Percentiles rank a stretch among this genome's conserved stretches.
phyloP scores from a whole-genome alignment of 2,329 filamentous ascomycete genomes.

The Talaromyces sp. region DNA sequence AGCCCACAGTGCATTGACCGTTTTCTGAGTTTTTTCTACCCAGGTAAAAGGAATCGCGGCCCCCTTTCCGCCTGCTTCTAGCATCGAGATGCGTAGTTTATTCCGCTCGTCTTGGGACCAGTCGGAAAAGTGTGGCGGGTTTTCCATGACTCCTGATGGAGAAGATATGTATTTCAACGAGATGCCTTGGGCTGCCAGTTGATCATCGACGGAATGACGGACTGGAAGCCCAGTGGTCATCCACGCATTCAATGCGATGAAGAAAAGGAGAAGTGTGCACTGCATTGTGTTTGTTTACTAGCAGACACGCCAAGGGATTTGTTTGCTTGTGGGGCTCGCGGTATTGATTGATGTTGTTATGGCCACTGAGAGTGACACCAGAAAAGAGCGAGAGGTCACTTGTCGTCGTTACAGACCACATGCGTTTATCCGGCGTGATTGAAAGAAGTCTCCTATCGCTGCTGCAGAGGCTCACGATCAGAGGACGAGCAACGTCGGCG shows the following conservation, averaged over 20 bases:
- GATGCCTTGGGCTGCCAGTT: neutral
- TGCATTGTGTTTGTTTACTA: neutral
- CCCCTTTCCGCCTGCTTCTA: neutral
- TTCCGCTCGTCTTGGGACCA: neutral
- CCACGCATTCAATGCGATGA: conserved; percentile 1
- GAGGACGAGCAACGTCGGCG: neutral
- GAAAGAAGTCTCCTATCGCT: neutral
- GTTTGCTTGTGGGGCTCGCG: neutral
- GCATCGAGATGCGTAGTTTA: neutral
- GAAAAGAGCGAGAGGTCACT: too few relatives aligned
- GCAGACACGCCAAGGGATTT: neutral
- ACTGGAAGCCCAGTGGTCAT: conserved; percentile 1
- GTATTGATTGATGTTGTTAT: too few relatives aligned
- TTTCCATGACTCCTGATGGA: neutral
- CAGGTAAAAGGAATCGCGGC: neutral
- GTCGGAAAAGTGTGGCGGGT: neutral
- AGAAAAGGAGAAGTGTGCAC: neutral
- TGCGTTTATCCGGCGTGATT: neutral
- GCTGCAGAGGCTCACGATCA: neutral
- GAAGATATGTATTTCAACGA: neutral
- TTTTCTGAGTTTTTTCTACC: neutral
- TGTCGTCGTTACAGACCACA: neutral
- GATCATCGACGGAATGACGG: neutral
- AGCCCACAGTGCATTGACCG: neutral
- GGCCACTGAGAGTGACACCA: too few relatives aligned